Base-by-base conservation (phyloP, 148 eudicot genomes). In the Cornus florida region DNA sequence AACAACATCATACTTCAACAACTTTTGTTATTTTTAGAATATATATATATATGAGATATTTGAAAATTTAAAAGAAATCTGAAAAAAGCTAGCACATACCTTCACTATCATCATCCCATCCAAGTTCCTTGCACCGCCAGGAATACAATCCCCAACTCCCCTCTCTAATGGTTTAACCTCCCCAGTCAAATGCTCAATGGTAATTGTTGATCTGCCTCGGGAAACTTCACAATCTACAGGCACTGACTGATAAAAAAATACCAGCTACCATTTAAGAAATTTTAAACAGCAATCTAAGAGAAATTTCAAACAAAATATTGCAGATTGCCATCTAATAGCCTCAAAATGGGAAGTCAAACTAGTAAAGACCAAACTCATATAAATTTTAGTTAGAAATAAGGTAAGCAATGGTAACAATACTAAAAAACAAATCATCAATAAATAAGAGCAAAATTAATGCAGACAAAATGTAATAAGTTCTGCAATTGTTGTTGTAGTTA, bases 131-230 rank as follows among this genome's bases (percentile, higher is more conserved):
- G 99, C 99, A 67, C 99, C 99, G 33, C 99, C 99, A 68, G 99
- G 99, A 82, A 96, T 94, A 82, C 82, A 75, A 83, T 96, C 98
- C 39, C 95, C 97, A 67, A 89, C 88, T 70, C 85, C 84, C 81
- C 87, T 90, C 7, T 92, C 98, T 41, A 96, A 35, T 73, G 99
- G 99, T 83, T 93, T 96, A 78, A 93, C 88, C 83, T 96, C 99
- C 43, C 99, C 99, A 48, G 99, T 96, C 89, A 96, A 88, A 86
- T 96, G 99, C 87, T 96, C 99, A 78, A 90, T 86, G 17, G 99
- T 96, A 78, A 96, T 89, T 79, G 98, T 94, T 78, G 99, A 93
- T 84, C 95, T 88, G 81, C 99, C 99, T 86, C 78, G 97, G 78
- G 82, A 87, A 71, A 96, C 98, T 86, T 90, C 93, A 91, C 95